Evolutionary conservation across 1,139 yeast species (phyloP), one percentile per base, ranked within the genome.

Genomic region (Yamadazyma atlantica): DNA sequence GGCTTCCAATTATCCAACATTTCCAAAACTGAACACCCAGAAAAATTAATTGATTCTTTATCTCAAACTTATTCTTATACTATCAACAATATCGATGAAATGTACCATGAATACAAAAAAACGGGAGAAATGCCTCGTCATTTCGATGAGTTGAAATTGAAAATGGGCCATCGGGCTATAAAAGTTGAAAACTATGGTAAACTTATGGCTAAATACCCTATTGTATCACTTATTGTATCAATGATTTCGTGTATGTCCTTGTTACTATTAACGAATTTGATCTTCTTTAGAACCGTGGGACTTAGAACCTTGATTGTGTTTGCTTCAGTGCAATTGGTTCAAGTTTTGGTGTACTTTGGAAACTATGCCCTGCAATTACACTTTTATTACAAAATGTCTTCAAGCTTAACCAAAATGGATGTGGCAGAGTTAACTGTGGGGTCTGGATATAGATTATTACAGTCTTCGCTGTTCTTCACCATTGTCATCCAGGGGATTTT

Each of bases 1-100:
- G 80, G 80, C 0, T 58, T 58, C 2, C 77, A 75, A 44, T 51
- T 79, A 28, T 75, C 73, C 2, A 49, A 50, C 17, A 57, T 73
- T 17, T 67, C 79, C 5, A 59, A 58, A 5, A 61, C 65, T 2
- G 53, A 56, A 21, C 62, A 70, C 43, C 57, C 73, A 2, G 54
- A 51, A 2, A 60, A 55, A 13, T 59, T 75, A 43, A 72, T 78
- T 2, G 57, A 62, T 16, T 62, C 74, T 10, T 60, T 78, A 42
- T 71, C 65, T 4, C 43, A 53, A 19, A 63, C 71, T 2, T 71
- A 67, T 43, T 60, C 53, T 4, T 44, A 47, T 31, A 47, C 52
- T 4, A 39, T 53, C 3, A 39, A 35, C 29, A 40, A 47, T 21
- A 33, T 54, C 14, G 49, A 51, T 32, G 46, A 42, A 13, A 43